Conservation (phyloP, 805 yeast genomes). For the Ogataea dorogensis region DNA sequence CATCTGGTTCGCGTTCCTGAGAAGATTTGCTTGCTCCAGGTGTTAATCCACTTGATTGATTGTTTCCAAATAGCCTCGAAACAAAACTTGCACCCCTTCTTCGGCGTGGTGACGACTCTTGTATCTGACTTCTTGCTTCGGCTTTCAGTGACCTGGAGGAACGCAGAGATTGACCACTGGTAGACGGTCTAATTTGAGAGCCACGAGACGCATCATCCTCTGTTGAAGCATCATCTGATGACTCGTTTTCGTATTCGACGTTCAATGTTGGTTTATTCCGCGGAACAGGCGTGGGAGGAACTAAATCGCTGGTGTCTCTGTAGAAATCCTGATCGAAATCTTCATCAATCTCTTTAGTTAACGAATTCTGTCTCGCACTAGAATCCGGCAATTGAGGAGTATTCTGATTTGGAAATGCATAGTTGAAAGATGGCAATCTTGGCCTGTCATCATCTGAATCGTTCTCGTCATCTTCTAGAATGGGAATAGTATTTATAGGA, state of each 20-base stretch:
- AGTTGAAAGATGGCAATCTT: conserved; percentile 26
- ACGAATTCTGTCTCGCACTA: conserved; percentile 1
- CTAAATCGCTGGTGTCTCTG: conserved; percentile 19
- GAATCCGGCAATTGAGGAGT: neutral
- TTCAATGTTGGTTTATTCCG: conserved; percentile 5
- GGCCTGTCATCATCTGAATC: conserved; percentile 28
- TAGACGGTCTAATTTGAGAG: neutral
- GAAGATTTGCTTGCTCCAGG: conserved; percentile 19
- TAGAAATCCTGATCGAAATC: conserved; percentile 34
- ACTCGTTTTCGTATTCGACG: conserved; percentile 15
- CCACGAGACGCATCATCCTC: conserved; percentile 12
- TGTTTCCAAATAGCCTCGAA: conserved; percentile 13
- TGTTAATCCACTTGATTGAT: conserved; percentile 16
- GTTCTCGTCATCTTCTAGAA: conserved; percentile 33
- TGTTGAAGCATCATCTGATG: conserved; percentile 32
- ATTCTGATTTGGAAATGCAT: neutral
- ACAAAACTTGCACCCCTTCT: conserved; percentile 11
- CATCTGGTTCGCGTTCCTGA: conserved; percentile 39
- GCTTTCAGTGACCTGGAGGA: conserved; percentile 5
- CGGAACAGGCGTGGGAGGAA: conserved; percentile 7
- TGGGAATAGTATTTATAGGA: conserved; percentile 26
- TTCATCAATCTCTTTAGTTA: conserved; percentile 29
- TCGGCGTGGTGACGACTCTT: neutral
- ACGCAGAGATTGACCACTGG: conserved; percentile 1
- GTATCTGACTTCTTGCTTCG: conserved; percentile 17